These are phyloP conservation scores for Protea cynaroides DNA, from an alignment of 164 flowering plant genomes.

Conservation along the genomic window DNA sequence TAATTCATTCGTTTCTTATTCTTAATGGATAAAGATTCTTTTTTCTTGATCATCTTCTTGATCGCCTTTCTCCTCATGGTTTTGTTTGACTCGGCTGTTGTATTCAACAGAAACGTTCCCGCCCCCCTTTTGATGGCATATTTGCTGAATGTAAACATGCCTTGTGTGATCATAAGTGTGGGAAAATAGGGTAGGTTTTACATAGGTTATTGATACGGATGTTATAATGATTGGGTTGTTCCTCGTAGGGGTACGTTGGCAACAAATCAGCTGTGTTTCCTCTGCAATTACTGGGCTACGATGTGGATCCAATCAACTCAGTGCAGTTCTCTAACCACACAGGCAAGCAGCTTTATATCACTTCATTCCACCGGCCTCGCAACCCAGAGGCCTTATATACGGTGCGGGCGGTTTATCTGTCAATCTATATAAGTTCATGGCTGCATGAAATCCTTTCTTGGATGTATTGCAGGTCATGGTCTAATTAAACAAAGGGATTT, in stretches of 20 bases:
- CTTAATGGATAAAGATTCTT: no score
- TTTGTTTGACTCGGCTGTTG: not conserved
- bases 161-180: no score
- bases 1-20: no score
- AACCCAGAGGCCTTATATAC: slow-evolving; percentile 38
- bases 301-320: slow-evolving; percentile 97
- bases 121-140: no score
- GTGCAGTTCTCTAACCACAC: slow-evolving; percentile 99
- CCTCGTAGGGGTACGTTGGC: slow-evolving; percentile 89
- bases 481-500: slow-evolving; percentile 17
- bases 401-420: slow-evolving; percentile 39
- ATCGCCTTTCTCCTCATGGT: not conserved
- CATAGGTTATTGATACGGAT: no score
- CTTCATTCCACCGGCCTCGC: slow-evolving; percentile 38
- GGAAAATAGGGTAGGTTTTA: no score
- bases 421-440: slow-evolving; percentile 30
- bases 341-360: slow-evolving; percentile 77
- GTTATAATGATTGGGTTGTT: not conserved
- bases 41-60: no score
- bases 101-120: not conserved
- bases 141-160: not conserved
- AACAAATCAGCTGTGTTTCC: slow-evolving; percentile 99
- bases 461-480: slow-evolving; percentile 12
- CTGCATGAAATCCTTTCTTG: slow-evolving; percentile 22
- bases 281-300: slow-evolving; percentile 89